A percentile compares a stretch with the other conserved stretches of the same genome.
phyloP scores from a whole-genome alignment of 2,329 filamentous ascomycete genomes.

The Trichoderma asperellum region DNA sequence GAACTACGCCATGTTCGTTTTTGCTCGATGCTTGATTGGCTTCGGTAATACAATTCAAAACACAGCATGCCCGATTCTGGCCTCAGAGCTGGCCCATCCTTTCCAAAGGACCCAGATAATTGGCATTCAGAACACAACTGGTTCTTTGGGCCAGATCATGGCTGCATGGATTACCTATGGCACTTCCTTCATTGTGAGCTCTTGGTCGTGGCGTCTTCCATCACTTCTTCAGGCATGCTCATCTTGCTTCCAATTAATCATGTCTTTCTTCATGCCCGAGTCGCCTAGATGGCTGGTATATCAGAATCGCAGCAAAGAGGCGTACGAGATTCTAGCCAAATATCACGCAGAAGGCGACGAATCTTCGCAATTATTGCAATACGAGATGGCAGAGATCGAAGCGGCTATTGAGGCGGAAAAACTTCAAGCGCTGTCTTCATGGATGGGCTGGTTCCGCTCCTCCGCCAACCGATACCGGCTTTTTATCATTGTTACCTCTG shows the following conservation, averaged over 20 bases:
- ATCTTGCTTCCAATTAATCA: conserved; percentile 30
- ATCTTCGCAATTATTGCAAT: conserved; percentile 43
- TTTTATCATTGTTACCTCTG: conserved; percentile 24
- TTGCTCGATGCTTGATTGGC: conserved; percentile 56
- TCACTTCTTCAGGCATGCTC: conserved; percentile 32
- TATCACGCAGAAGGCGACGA: conserved; percentile 48
- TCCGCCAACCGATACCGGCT: conserved; percentile 19
- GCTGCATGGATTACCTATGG: conserved; percentile 28
- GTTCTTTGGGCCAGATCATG: conserved; percentile 7
- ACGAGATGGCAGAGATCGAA: conserved; percentile 48
- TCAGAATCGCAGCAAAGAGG: conserved; percentile 40
- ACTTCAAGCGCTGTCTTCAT: conserved; percentile 12
- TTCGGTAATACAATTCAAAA: conserved; percentile 56
- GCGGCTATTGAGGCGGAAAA: conserved; percentile 39
- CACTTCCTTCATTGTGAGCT: conserved; percentile 14
- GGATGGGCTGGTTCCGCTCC: conserved; percentile 21
- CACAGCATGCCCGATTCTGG: conserved; percentile 41
- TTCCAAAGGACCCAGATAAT: conserved; percentile 7
- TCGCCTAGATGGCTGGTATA: conserved; percentile 41
- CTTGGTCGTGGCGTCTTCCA: conserved; percentile 35
- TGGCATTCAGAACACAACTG: conserved; percentile 3
- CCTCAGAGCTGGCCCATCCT: neutral
- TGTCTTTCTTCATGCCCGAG: conserved; percentile 43
- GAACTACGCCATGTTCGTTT: conserved; percentile 56
- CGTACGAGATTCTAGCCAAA: conserved; percentile 42